phyloP scores from a whole-genome alignment of 2,329 filamentous ascomycete genomes.

The Gnomoniopsis smithogilvyi region DNA sequence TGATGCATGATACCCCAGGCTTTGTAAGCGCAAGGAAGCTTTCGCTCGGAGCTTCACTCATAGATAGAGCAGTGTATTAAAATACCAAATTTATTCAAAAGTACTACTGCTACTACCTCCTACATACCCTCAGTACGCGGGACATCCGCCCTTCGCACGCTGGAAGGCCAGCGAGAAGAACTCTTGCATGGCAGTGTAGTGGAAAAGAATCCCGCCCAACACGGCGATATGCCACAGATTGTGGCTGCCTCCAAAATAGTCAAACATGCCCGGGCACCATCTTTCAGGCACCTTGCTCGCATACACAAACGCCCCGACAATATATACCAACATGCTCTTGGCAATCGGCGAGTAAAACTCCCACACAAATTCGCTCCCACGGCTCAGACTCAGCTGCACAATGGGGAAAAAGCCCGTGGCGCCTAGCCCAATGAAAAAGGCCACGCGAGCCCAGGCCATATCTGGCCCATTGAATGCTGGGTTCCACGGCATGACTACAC shows the following conservation, averaged over 20 bases:
- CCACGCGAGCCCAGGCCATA: constrained; percentile 89
- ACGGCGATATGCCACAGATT: constrained; percentile 98
- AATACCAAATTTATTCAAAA: background rate
- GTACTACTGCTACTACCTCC: background rate
- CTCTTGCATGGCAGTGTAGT: constrained; percentile 93
- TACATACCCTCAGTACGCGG: constrained; percentile 42
- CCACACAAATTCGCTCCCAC: constrained; percentile 75
- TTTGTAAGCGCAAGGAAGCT: background rate
- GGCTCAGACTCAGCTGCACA: constrained; percentile 74
- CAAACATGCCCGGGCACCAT: constrained; percentile 89
- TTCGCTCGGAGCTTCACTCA: background rate
- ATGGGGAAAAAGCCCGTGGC: constrained; percentile 87
- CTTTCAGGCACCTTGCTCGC: constrained; percentile 89
- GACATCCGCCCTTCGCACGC: constrained; percentile 60
- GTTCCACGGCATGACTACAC: constrained; percentile 93
- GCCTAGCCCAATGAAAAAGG: constrained; percentile 85
- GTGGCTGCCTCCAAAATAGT: constrained; percentile 92
- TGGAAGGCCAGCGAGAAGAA: constrained; percentile 81
- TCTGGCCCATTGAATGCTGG: constrained; percentile 89
- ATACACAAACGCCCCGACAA: constrained; percentile 81
- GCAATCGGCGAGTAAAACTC: constrained; percentile 86
- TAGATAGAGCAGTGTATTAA: background rate
- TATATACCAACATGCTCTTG: constrained; percentile 84
- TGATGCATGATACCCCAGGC: constrained; percentile 12
- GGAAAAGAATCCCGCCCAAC: constrained; percentile 92